phyloP scores from a whole-genome alignment of 2,329 filamentous ascomycete species.

The Colletotrichum tamarilloi region DNA sequence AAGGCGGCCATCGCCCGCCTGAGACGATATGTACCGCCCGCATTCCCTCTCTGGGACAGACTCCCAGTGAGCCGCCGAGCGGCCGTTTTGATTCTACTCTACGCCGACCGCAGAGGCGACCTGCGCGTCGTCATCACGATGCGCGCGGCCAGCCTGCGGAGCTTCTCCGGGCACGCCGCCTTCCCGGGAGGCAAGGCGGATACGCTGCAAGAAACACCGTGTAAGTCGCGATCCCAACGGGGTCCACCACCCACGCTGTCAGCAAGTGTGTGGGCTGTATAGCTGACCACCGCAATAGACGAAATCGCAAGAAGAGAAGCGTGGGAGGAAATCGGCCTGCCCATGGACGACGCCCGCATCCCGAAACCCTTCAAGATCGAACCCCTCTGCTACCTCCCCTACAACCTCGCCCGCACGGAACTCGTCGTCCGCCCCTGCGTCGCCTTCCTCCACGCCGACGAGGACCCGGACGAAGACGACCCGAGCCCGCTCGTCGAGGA shows the following conservation, averaged over 20 bases:
- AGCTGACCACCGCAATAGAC: conserved; percentile 59
- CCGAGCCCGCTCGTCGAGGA: conserved; percentile 67
- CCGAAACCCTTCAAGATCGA: conserved; percentile 86
- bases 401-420: conserved; percentile 78
- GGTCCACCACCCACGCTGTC: no score
- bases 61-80: conserved; percentile 77
- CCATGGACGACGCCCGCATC: conserved; percentile 74
- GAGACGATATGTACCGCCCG: conserved; percentile 69
- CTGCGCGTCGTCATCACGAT: conserved; percentile 78
- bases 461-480: conserved; percentile 45
- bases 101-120: conserved; percentile 84
- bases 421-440: conserved; percentile 81
- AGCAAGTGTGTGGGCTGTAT: no score
- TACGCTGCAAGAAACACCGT: conserved; percentile 66
- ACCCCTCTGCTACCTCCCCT: conserved; percentile 86
- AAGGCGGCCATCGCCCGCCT: conserved; percentile 71
- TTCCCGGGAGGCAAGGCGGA: conserved; percentile 84
- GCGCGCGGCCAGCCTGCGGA: conserved; percentile 71
- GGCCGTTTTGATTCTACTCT: conserved; percentile 88
- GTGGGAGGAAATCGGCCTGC: conserved; percentile 91
- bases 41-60: conserved; percentile 71
- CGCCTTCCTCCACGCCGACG: conserved; percentile 77
- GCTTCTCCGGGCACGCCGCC: conserved; percentile 86
- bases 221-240: conserved; percentile 50
- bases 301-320: conserved; percentile 91